phyloP scores from a whole-genome alignment of 345 rosid genomes.

The Eucalyptus cloeziana region DNA sequence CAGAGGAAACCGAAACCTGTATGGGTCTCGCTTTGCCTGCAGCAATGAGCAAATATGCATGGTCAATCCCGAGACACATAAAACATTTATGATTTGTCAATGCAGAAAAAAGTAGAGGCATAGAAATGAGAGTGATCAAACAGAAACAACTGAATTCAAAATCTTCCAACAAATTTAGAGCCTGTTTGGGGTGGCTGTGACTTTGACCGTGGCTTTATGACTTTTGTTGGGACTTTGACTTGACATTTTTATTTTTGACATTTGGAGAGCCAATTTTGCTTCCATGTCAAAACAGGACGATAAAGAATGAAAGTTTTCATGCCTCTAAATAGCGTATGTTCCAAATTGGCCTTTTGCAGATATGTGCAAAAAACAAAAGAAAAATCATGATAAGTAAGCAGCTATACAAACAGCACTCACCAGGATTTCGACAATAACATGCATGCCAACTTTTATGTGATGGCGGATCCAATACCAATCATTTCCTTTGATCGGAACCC shows the following conservation, averaged over 20 bases:
- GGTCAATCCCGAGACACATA: not conserved
- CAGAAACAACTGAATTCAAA: not conserved
- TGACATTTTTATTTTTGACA: not conserved
- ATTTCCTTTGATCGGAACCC: slow-evolving; percentile 86
- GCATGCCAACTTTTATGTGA: slow-evolving; percentile 92
- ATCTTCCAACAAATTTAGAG: not conserved
- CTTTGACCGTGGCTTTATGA: not conserved
- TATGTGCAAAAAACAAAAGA: not conserved
- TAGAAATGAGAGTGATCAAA: not conserved
- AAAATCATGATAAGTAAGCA: not conserved
- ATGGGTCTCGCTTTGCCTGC: slow-evolving; percentile 95
- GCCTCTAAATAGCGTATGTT: not conserved
- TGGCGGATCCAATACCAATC: slow-evolving; percentile 99
- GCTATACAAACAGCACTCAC: slow-evolving; percentile 20
- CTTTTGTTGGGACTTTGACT: not conserved
- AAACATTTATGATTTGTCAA: not conserved
- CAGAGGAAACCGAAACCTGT: slow-evolving; percentile 82
- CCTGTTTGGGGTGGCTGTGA: not conserved
- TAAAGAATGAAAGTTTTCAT: not conserved
- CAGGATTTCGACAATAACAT: slow-evolving; percentile 81
- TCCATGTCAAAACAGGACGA: not conserved
- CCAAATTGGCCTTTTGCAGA: not conserved
- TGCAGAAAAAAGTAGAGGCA: not conserved
- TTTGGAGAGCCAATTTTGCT: not conserved
- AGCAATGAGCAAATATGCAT: not conserved